Percentiles rank a stretch among this genome's conserved stretches.
Conservation (phyloP, 768 basidiomycete genomes). For the Podaxis sp. region DNA sequence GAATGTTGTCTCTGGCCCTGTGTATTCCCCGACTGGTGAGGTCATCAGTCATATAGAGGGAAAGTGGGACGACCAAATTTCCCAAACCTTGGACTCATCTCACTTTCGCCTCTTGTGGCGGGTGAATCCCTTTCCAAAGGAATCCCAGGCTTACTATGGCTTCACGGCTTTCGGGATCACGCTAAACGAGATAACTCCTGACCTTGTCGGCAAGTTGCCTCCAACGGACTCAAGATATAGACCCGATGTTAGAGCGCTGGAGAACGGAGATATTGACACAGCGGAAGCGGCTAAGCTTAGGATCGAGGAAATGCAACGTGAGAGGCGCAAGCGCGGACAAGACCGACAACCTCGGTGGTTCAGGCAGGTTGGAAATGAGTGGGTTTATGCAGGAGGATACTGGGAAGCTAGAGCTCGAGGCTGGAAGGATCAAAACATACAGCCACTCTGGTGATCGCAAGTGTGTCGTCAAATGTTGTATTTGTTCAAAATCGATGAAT, state of each 20-base stretch:
- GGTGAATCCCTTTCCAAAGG: conserved; percentile 68
- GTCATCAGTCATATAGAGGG: conserved; percentile 71
- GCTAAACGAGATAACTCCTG: conserved; percentile 75
- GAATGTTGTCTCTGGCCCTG: conserved; percentile 67
- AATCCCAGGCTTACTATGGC: conserved; percentile 73
- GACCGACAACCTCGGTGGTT: conserved; percentile 78
- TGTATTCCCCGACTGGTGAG: conserved; percentile 54
- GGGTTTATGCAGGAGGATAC: conserved; percentile 78
- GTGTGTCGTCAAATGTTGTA: background rate
- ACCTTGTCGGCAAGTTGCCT: conserved; percentile 63
- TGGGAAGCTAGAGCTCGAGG: conserved; percentile 73
- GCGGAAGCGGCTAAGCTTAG: conserved; percentile 74
- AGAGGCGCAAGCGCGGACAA: conserved; percentile 58
- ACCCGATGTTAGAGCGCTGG: conserved; percentile 81
- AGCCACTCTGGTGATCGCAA: conserved; percentile 60
- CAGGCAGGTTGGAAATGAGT: conserved; percentile 64
- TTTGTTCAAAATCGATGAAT: background rate
- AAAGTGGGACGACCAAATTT: conserved; percentile 85
- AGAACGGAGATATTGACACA: conserved; percentile 67
- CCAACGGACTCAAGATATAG: conserved; percentile 81
- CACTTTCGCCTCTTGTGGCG: conserved; percentile 81
- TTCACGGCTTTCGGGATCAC: conserved; percentile 81
- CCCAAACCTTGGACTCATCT: conserved; percentile 64
- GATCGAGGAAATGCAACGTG: conserved; percentile 77
- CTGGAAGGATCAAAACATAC: conserved; percentile 54